These are phyloP conservation scores for Rhododendron mucronatum DNA, from an alignment of 148 eudicot species.

Conservation along the genomic window DNA sequence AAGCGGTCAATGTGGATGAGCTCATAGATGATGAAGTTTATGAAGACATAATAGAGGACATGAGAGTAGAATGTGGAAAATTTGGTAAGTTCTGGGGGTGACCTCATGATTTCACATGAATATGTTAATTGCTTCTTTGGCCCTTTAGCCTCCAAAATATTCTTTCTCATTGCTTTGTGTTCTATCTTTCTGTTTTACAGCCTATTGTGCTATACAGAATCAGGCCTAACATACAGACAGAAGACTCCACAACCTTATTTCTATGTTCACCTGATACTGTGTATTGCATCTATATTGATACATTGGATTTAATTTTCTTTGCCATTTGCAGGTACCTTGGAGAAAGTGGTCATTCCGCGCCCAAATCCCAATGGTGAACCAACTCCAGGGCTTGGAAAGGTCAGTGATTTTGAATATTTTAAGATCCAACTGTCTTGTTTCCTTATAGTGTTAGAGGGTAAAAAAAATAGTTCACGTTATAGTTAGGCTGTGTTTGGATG, in stretches of 20 bases:
- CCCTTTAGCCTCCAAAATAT: background rate
- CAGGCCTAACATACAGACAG: conserved; percentile 21
- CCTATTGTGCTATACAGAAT: conserved; percentile 23
- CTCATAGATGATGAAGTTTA: conserved; percentile 81
- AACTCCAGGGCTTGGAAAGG: conserved; percentile 90
- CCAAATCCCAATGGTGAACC: conserved; percentile 63
- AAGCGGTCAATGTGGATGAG: conserved; percentile 72
- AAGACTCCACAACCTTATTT: conserved; percentile 19
- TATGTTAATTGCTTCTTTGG: background rate
- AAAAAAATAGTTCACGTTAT: background rate
- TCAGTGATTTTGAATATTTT: conserved; percentile 21
- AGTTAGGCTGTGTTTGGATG: too few relatives aligned
- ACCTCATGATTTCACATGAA: background rate
- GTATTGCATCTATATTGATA: conserved; percentile 2
- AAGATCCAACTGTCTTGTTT: background rate
- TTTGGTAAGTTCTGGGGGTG: conserved; percentile 42
- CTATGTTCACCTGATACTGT: conserved; percentile 13
- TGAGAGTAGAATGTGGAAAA: conserved; percentile 77
- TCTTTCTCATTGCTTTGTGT: background rate
- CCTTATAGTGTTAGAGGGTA: background rate
- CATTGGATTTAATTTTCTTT: conserved; percentile 3
- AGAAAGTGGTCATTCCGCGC: conserved; percentile 73
- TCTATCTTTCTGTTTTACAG: conserved; percentile 28
- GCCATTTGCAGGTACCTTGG: conserved; percentile 62
- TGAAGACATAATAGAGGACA: conserved; percentile 83